These are phyloP conservation scores for Calonectria honghensis DNA, from an alignment of 2,329 filamentous ascomycete genomes.

Conservation along the genomic window DNA sequence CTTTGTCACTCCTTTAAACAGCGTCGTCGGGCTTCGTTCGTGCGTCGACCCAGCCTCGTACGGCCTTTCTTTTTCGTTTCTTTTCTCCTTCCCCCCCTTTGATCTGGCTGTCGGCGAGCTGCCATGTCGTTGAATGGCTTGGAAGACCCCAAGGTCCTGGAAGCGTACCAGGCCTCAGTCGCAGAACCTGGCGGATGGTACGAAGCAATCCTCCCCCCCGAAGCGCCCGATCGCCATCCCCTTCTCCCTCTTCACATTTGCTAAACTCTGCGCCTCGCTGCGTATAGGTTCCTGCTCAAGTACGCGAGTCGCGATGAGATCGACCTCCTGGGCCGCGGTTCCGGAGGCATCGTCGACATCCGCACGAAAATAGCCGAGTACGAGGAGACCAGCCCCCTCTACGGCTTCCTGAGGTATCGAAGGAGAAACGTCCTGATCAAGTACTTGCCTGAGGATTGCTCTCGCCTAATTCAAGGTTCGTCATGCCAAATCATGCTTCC, in stretches of 20 bases:
- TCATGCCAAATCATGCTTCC: constrained; percentile 34
- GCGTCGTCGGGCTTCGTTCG: constrained; percentile 5
- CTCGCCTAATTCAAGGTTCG: constrained; percentile 92
- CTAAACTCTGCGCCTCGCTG: constrained; percentile 47
- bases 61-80: constrained; percentile 12
- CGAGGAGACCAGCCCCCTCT: constrained; percentile 90
- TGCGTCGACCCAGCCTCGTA: constrained; percentile 26
- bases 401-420: constrained; percentile 92
- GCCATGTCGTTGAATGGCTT: constrained; percentile 97
- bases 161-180: constrained; percentile 87
- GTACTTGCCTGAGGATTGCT: constrained; percentile 93
- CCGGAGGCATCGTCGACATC: constrained; percentile 88
- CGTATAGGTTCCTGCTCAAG: constrained; percentile 90
- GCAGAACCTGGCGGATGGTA: constrained; percentile 96
- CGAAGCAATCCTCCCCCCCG: constrained; percentile 56
- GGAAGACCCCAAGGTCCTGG: constrained; percentile 86
- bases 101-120: constrained; percentile 52
- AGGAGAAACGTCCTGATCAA: constrained; percentile 94
- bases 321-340: constrained; percentile 84
- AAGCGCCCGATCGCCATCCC: constrained; percentile 15
- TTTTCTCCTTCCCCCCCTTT: constrained; percentile 11
- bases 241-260: neutral
- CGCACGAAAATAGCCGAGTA: constrained; percentile 86
- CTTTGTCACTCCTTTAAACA: constrained; percentile 38
- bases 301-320: constrained; percentile 93